These are phyloP conservation scores for Mucor circinelloides DNA, from an alignment of 371 early-diverging fungal species.

Conservation along the genomic window DNA sequence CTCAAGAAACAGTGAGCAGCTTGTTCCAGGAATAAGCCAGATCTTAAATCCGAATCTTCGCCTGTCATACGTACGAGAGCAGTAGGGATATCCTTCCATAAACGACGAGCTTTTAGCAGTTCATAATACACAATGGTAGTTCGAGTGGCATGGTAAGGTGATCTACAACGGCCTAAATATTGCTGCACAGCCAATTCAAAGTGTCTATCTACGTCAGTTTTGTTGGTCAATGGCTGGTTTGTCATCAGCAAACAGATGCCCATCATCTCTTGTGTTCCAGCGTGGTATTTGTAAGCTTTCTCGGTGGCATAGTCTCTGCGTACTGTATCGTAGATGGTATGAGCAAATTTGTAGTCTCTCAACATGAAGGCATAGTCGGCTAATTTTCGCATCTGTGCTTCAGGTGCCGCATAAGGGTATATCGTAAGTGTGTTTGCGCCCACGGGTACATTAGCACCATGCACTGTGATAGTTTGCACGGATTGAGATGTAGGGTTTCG, in stretches of 20 bases:
- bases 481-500: conserved; percentile 42
- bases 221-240: conserved; percentile 49
- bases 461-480: conserved; percentile 35
- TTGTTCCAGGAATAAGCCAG: conserved; percentile 87
- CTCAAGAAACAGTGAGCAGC: conserved; percentile 81
- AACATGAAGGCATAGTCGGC: conserved; percentile 97
- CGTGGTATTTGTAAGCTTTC: conserved; percentile 83
- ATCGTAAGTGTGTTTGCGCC: conserved; percentile 40
- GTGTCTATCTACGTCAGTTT: conserved; percentile 71
- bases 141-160: conserved; percentile 70
- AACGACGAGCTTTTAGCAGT: conserved; percentile 66
- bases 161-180: conserved; percentile 65
- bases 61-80: conserved; percentile 74
- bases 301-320: conserved; percentile 88
- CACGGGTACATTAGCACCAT: conserved; percentile 41
- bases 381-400: conserved; percentile 87
- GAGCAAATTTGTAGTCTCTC: conserved; percentile 88
- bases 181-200: conserved; percentile 79
- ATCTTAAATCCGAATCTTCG: conserved; percentile 74
- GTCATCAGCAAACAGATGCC: conserved; percentile 81
- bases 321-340: conserved; percentile 85
- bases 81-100: conserved; percentile 74
- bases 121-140: conserved; percentile 82
- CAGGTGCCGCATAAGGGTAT: conserved; percentile 77
- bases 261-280: conserved; percentile 93